phyloP scores from a whole-genome alignment of 805 yeast genomes.

The Suhomyces sp. region DNA sequence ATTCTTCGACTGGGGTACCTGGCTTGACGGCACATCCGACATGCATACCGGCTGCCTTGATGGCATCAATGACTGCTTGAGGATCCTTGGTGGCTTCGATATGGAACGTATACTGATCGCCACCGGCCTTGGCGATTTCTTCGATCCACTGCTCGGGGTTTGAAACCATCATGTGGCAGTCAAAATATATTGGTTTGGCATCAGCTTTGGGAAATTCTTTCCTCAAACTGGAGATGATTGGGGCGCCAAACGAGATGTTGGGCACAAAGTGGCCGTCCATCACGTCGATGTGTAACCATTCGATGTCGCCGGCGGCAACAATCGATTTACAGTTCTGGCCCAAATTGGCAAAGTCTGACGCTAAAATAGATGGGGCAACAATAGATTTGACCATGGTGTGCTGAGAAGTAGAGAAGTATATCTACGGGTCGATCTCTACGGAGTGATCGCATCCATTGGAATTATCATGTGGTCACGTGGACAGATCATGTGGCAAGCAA shows the following conservation, averaged over 20 bases:
- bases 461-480: background rate
- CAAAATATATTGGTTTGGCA: constrained; percentile 58
- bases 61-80: constrained; percentile 64
- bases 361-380: constrained; percentile 92
- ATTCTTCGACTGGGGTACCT: constrained; percentile 80
- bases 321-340: constrained; percentile 85
- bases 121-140: constrained; percentile 90
- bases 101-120: constrained; percentile 95
- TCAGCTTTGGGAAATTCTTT: constrained; percentile 68
- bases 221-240: constrained; percentile 76
- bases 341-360: constrained; percentile 85
- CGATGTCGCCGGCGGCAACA: constrained; percentile 76
- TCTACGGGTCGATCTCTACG: background rate
- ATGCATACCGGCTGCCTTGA: constrained; percentile 78
- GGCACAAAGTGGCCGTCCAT: constrained; percentile 99
- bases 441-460: background rate
- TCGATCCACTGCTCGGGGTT: constrained; percentile 92
- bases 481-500: background rate
- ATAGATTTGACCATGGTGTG: constrained; percentile 67
- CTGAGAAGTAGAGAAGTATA: background rate
- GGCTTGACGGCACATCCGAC: constrained; percentile 96
- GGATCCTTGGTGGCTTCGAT: constrained; percentile 88
- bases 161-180: constrained; percentile 98
- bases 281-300: constrained; percentile 97
- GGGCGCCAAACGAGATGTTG: constrained; percentile 91